A percentile compares a stretch with the other conserved stretches of the same genome.
These are phyloP conservation scores for Coniochaeta prunicola DNA, from an alignment of 2,329 filamentous ascomycete genomes.

Conservation along the genomic window DNA sequence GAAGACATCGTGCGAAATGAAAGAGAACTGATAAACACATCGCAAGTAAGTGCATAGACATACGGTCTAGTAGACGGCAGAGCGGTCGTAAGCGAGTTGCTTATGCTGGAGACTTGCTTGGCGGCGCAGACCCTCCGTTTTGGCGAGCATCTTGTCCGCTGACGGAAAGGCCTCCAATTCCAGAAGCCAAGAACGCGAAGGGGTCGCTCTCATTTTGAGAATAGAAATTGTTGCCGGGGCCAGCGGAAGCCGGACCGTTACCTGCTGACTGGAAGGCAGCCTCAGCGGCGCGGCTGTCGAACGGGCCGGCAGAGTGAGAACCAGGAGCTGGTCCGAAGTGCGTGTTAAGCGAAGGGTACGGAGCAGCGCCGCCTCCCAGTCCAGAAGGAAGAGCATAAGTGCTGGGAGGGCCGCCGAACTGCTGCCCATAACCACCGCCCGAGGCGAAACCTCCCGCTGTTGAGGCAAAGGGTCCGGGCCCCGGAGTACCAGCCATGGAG, in stretches of 20 bases:
- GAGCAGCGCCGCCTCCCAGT: conserved; percentile 68
- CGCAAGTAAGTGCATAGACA: conserved; percentile 17
- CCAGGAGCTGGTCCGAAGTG: conserved; percentile 71
- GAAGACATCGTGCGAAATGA: conserved; percentile 27
- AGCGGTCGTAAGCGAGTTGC: neutral
- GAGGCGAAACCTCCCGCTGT: conserved; percentile 61
- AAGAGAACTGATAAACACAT: conserved; percentile 15
- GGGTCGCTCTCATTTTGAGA: conserved; percentile 61
- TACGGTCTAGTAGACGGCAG: conserved; percentile 7
- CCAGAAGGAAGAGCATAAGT: conserved; percentile 86
- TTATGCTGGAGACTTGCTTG: conserved; percentile 55
- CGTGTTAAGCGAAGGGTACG: conserved; percentile 76
- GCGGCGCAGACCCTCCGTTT: conserved; percentile 50
- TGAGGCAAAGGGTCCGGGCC: conserved; percentile 68
- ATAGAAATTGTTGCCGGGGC: conserved; percentile 68
- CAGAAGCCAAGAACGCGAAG: conserved; percentile 71
- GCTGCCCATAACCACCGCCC: conserved; percentile 60
- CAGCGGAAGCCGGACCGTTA: conserved; percentile 71
- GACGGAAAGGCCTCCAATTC: conserved; percentile 66
- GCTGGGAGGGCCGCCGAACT: conserved; percentile 81
- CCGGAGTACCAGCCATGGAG: conserved; percentile 79
- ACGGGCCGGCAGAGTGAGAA: conserved; percentile 76
- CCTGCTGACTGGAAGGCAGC: conserved; percentile 87
- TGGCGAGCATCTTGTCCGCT: conserved; percentile 57
- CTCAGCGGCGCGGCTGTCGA: conserved; percentile 89